Percentiles rank a stretch among this genome's conserved stretches.
phyloP scores from a whole-genome alignment of 768 basidiomycete species.

The Termitomyces titanicus region DNA sequence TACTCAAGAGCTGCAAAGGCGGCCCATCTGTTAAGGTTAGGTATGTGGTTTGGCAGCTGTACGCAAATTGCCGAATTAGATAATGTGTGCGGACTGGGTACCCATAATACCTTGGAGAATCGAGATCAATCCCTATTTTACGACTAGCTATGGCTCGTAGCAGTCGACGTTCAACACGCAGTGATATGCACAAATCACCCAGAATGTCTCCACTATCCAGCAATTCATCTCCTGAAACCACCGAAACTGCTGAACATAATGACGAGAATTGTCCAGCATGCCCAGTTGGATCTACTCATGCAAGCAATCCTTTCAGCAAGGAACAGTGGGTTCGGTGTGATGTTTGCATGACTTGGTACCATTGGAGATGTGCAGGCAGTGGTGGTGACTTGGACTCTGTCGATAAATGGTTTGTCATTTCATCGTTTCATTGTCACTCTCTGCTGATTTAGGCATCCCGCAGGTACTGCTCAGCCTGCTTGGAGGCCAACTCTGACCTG shows the following conservation, averaged over 20 bases:
- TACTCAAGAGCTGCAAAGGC: too few species aligned
- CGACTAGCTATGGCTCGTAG: conserved; percentile 37
- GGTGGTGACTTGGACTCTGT: conserved; percentile 61
- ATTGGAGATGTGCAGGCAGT: conserved; percentile 77
- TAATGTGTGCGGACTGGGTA: too few species aligned
- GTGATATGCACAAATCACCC: conserved; percentile 30
- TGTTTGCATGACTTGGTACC: conserved; percentile 78
- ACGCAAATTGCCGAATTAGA: too few species aligned
- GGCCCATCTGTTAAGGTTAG: too few species aligned
- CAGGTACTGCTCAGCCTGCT: conserved; percentile 73
- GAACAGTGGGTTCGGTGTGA: conserved; percentile 86
- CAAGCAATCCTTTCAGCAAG: conserved; percentile 39
- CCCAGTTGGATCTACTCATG: conserved; percentile 28
- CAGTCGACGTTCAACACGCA: conserved; percentile 40
- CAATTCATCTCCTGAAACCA: conserved; percentile 20
- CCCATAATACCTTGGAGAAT: too few species aligned
- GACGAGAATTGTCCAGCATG: conserved; percentile 50
- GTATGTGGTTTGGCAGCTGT: too few species aligned
- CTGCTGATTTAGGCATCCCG: conserved; percentile 9
- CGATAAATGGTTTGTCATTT: conserved; percentile 68
- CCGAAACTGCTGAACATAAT: conserved; percentile 18
- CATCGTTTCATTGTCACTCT: background rate
- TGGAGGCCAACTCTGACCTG: conserved; percentile 54
- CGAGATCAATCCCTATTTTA: too few species aligned
- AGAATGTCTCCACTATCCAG: conserved; percentile 27